Percentiles rank a stretch among this genome's conserved stretches.
Conservation (phyloP, 1,284 basidiomycete genomes). For the Ustilago lituana region DNA sequence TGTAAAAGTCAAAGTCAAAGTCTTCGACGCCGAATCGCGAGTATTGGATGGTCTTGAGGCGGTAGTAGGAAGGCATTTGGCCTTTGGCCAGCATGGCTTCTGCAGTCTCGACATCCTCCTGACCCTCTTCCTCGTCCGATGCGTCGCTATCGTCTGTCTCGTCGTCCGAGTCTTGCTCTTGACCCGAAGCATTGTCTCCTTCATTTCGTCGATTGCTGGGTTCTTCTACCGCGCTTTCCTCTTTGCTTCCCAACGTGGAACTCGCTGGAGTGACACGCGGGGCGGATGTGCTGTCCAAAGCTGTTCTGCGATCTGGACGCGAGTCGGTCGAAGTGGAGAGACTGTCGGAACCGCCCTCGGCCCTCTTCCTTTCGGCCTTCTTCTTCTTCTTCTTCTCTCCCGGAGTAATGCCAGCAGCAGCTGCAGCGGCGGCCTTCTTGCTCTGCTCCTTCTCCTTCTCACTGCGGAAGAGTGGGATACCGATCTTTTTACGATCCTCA, state of each 20-base stretch:
- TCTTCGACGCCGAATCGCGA: slow-evolving; percentile 99
- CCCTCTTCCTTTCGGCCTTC: slow-evolving; percentile 32
- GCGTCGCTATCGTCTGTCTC: slow-evolving; percentile 27
- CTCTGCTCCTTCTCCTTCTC: slow-evolving; percentile 72
- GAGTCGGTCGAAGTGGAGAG: slow-evolving; percentile 21
- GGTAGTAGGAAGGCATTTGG: slow-evolving; percentile 81
- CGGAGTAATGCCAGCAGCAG: slow-evolving; percentile 19
- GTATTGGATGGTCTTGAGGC: slow-evolving; percentile 95
- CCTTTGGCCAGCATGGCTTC: slow-evolving; percentile 40
- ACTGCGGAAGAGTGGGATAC: slow-evolving; percentile 80
- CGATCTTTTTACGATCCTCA: slow-evolving; percentile 60
- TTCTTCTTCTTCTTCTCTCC: slow-evolving; percentile 48
- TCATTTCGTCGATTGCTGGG: background rate
- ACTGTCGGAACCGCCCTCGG: slow-evolving; percentile 27
- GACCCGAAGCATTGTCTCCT: background rate
- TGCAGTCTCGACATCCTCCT: slow-evolving; percentile 40
- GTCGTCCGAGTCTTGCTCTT: slow-evolving; percentile 12
- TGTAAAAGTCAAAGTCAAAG: slow-evolving; percentile 84
- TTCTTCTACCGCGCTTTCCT: slow-evolving; percentile 8
- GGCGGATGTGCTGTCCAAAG: slow-evolving; percentile 1
- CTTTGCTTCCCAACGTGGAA: slow-evolving; percentile 12
- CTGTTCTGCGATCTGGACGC: slow-evolving; percentile 7
- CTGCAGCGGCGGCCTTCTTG: slow-evolving; percentile 58
- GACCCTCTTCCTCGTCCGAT: slow-evolving; percentile 45
- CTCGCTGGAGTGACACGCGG: background rate